These are phyloP conservation scores for Exophiala lecanii-corni DNA, from an alignment of 2,329 filamentous ascomycete genomes.

Conservation along the genomic window DNA sequence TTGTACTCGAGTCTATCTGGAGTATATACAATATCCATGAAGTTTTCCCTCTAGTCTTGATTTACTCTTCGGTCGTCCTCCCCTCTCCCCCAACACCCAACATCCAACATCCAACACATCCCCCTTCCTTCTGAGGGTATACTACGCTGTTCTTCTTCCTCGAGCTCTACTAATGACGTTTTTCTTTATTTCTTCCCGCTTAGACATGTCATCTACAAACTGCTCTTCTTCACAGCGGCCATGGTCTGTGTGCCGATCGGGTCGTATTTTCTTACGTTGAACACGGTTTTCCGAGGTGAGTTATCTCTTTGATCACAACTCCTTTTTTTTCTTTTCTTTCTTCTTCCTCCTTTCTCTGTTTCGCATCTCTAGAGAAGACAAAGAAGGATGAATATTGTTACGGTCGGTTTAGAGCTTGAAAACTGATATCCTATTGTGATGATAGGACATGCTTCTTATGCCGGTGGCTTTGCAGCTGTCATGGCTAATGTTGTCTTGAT, in stretches of 20 bases:
- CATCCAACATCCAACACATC: too few relatives aligned
- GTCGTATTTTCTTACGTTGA: conserved; percentile 78
- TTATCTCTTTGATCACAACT: conserved; percentile 7
- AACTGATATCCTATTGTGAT: not conserved
- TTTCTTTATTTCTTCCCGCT: too few relatives aligned
- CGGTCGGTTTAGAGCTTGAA: too few relatives aligned
- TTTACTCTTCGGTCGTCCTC: too few relatives aligned
- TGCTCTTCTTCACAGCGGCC: conserved; percentile 82
- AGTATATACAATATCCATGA: too few relatives aligned
- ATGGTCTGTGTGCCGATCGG: conserved; percentile 87
- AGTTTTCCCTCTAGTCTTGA: too few relatives aligned
- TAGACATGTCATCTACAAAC: conserved; percentile 71
- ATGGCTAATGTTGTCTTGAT: conserved; percentile 89
- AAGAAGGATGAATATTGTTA: not conserved
- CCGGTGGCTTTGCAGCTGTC: conserved; percentile 77
- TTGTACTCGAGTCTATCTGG: too few relatives aligned
- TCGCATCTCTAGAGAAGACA: too few relatives aligned
- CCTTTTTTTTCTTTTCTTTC: not conserved
- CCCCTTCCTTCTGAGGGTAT: too few relatives aligned
- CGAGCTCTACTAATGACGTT: too few relatives aligned
- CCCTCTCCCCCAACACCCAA: too few relatives aligned
- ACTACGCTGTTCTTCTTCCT: too few relatives aligned
- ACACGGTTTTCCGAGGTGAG: conserved; percentile 71
- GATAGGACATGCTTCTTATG: conserved; percentile 82
- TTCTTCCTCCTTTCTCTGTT: not conserved